Base-by-base conservation (phyloP, 2,329 filamentous ascomycete species). In the Ophiostoma tasmaniense region DNA sequence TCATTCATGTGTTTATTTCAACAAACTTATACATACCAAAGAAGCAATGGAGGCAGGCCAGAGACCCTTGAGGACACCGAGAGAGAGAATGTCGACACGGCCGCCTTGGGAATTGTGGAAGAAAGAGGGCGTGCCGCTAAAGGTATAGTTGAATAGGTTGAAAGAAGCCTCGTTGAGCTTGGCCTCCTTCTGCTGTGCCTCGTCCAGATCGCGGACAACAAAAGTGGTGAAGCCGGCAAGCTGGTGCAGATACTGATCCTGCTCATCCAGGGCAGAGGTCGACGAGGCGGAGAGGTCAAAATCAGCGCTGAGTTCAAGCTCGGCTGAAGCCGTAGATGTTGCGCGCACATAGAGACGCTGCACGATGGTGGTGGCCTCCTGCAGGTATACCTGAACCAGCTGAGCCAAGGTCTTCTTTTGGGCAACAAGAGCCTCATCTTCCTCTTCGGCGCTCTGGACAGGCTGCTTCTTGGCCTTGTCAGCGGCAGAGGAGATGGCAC, bases 321-420 rank as follows among this genome's bases (percentile, higher is more conserved):
- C 64, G 13, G 8, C 13, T n/a, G 35, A 0, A 64, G 2, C 2
- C 1, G 33, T 20, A 1, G 64, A n/a, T 2, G 79, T 81, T 4
- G 79, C 78, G 22, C 77, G 76, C 8, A 78, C 77, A 71, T 83
- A 84, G 2, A 84, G 76, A 25, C 77, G 74, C 17, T 78, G 75
- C 13, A 78, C 75, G 11, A 80, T 71, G 22, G 78, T 78, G 1
- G 82, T 72, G 22, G 77, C 75, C 37, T 80, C 74, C 6, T 80
- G 75, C n/a, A 82, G 72, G 64, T 81, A 82, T 3, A 74, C 71
- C 35, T 70, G 70, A 13, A 74, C 75, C 10, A 76, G 72, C 22
- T 39, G 30, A 14, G 7, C 20, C n/a, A 64, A 17, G 4, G 20
- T 30, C 14, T n/a, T 30, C 59, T 62, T 62, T 10, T 35, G 59